A percentile compares a stretch with the other conserved stretches of the same genome.
Evolutionary conservation across 306 rosid genomes (phyloP).

Genomic region (Fragaria ananassa): DNA sequence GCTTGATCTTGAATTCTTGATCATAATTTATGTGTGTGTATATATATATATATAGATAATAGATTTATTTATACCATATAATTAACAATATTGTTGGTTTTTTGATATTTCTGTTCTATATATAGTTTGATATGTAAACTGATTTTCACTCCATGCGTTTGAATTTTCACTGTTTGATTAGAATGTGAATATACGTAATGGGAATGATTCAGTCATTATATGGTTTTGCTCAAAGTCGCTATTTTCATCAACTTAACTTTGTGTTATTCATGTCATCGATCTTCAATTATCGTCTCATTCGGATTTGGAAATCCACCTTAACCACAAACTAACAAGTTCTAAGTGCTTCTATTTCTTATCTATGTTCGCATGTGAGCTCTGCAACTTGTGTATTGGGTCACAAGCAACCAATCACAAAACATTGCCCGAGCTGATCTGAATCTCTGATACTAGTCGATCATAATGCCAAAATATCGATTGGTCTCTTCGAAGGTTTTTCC

Average conservation of each 20-base stretch:
- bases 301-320: too few relatives aligned
- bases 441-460: background rate
- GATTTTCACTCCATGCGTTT: background rate
- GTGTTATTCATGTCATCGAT: background rate
- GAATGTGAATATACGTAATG: background rate
- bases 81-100: too few relatives aligned
- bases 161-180: background rate
- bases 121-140: too few relatives aligned
- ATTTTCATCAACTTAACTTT: too few relatives aligned
- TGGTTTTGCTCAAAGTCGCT: too few relatives aligned
- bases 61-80: too few relatives aligned
- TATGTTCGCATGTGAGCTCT: background rate
- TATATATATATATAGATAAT: too few relatives aligned
- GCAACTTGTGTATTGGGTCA: background rate
- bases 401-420: background rate
- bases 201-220: background rate
- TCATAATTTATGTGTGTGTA: too few relatives aligned
- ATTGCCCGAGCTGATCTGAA: background rate
- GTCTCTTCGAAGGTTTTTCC: too few relatives aligned
- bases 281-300: background rate
- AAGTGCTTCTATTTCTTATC: background rate
- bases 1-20: background rate
- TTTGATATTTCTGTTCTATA: too few relatives aligned
- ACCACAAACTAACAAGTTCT: background rate
- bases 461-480: background rate